These are phyloP conservation scores for Cercospora sp. DNA, from an alignment of 2,329 filamentous ascomycete genomes.

Conservation along the genomic window DNA sequence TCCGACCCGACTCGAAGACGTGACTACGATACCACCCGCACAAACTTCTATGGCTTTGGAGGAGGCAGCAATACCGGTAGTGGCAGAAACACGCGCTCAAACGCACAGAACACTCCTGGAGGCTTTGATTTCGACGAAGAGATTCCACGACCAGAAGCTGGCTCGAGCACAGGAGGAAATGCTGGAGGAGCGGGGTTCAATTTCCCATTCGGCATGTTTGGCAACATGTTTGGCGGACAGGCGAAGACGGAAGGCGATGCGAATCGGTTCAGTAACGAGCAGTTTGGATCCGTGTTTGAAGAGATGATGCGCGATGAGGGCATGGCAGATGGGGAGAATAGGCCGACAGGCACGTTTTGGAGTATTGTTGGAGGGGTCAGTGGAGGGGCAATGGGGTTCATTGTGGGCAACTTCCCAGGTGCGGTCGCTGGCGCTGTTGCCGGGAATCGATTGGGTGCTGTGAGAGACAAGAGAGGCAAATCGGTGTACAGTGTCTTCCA, in stretches of 20 bases:
- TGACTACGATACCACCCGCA: conserved; percentile 78
- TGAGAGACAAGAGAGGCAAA: conserved; percentile 89
- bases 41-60: conserved; percentile 54
- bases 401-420: conserved; percentile 88
- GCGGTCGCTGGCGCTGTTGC: conserved; percentile 87
- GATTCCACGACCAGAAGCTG: conserved; percentile 44
- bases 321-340: conserved; percentile 68
- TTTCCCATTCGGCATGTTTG: conserved; percentile 77
- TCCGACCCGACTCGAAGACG: conserved; percentile 73
- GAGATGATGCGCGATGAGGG: conserved; percentile 57
- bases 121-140: conserved; percentile 47
- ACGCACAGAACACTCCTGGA: conserved; percentile 41
- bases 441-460: conserved; percentile 85
- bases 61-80: conserved; percentile 27
- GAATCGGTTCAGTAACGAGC: conserved; percentile 63
- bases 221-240: conserved; percentile 51
- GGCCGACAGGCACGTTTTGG: conserved; percentile 77
- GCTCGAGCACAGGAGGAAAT: conserved; percentile 43
- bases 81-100: conserved; percentile 28
- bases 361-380: conserved; percentile 78
- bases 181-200: neutral
- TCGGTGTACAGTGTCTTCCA: conserved; percentile 91
- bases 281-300: conserved; percentile 72
- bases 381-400: conserved; percentile 89
- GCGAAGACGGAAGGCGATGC: conserved; percentile 48